These are phyloP conservation scores for Saccharomyces hybrid DNA, from an alignment of 1,139 yeast species.

Conservation along the genomic window DNA sequence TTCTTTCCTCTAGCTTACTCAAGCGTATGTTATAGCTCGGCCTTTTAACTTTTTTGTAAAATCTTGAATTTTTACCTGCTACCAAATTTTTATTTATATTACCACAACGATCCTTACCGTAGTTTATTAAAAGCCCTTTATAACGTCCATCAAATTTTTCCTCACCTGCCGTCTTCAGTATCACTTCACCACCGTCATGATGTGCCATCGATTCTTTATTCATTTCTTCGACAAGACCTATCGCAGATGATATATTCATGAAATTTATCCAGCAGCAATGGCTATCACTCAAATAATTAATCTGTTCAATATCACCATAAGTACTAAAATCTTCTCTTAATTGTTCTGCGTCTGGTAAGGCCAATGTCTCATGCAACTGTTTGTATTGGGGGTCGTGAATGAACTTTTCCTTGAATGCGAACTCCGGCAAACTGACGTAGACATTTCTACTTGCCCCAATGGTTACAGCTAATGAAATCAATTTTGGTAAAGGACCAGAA, in stretches of 20 bases:
- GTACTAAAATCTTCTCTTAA: constrained; percentile 57
- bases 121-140: constrained; percentile 52
- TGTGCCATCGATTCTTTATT: constrained; percentile 13
- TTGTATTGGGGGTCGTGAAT: constrained; percentile 28
- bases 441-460: constrained; percentile 80
- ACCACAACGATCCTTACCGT: constrained; percentile 82
- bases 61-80: constrained; percentile 27
- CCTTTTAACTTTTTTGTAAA: constrained; percentile 40
- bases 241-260: constrained; percentile 68
- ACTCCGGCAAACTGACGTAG: constrained; percentile 55
- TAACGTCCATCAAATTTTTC: constrained; percentile 42
- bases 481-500: constrained; percentile 67
- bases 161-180: constrained; percentile 24
- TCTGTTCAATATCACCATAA: constrained; percentile 78
- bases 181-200: constrained; percentile 19
- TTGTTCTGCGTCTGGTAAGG: constrained; percentile 42
- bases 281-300: constrained; percentile 64
- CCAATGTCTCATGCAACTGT: constrained; percentile 21
- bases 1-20: constrained; percentile 25
- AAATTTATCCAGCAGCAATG: constrained; percentile 79
- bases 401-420: constrained; percentile 32
- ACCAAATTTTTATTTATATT: constrained; percentile 40
- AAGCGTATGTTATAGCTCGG: constrained; percentile 23
- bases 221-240: constrained; percentile 64
- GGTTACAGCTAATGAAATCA: constrained; percentile 68